Evolutionary conservation across 768 basidiomycete genomes (phyloP).

Genomic region (Lepiota brunneoincarnata): DNA sequence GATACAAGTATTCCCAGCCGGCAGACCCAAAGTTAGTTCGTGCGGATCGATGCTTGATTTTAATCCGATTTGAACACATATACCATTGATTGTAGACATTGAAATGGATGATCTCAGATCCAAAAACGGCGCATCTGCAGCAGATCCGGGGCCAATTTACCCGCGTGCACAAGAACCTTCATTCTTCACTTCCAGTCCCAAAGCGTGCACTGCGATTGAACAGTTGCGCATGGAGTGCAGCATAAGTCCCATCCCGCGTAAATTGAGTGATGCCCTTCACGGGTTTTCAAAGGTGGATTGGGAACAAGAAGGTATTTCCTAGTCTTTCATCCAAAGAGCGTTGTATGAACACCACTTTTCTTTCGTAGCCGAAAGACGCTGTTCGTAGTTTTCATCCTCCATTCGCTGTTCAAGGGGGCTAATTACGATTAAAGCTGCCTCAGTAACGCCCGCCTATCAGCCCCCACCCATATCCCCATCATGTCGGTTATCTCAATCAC

Average conservation of each 20-base stretch:
- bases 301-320: background rate
- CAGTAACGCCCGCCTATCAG: background rate
- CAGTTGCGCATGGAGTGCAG: background rate
- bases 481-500: background rate
- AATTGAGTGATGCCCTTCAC: background rate
- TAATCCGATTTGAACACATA: no score
- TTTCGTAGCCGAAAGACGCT: background rate
- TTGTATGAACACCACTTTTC: no score
- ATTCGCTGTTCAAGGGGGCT: background rate
- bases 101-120: background rate
- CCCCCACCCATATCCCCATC: background rate
- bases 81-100: background rate
- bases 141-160: background rate
- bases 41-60: background rate
- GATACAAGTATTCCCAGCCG: background rate
- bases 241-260: background rate
- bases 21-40: background rate
- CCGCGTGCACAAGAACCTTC: background rate
- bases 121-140: background rate
- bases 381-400: background rate
- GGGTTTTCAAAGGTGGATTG: background rate
- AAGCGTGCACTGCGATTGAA: background rate
- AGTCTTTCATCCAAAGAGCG: no score
- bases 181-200: background rate
- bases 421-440: background rate